Evolutionary conservation across 1,139 yeast species (phyloP).

Genomic region (Scheffersomyces titani): DNA sequence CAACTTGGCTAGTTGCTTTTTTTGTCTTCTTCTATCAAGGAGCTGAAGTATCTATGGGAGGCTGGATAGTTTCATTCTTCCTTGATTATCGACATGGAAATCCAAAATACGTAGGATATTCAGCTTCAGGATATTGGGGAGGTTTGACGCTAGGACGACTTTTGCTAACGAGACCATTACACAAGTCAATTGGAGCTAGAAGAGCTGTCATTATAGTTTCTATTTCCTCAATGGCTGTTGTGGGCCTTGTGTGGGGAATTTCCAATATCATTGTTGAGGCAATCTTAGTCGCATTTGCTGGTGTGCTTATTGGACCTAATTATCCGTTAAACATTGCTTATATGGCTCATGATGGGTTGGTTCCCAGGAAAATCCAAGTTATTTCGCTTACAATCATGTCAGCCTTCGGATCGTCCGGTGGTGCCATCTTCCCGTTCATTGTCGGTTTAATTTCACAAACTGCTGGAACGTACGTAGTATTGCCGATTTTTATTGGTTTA

Average conservation of each 20-base stretch:
- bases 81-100: constrained; percentile 53
- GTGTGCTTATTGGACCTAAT: constrained; percentile 51
- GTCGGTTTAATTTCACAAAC: constrained; percentile 51
- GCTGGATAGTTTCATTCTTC: constrained; percentile 67
- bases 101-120: constrained; percentile 51
- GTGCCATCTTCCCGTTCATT: constrained; percentile 56
- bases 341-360: constrained; percentile 31
- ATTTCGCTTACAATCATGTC: constrained; percentile 52
- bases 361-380: constrained; percentile 54
- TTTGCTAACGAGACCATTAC: constrained; percentile 39
- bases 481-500: constrained; percentile 48
- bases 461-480: constrained; percentile 51
- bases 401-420: constrained; percentile 60
- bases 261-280: constrained; percentile 42
- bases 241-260: constrained; percentile 44
- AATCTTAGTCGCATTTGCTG: constrained; percentile 45
- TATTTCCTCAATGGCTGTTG: constrained; percentile 30
- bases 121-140: constrained; percentile 69
- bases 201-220: constrained; percentile 40
- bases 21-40: constrained; percentile 64
- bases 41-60: constrained; percentile 63
- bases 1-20: constrained; percentile 54
- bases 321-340: constrained; percentile 52
- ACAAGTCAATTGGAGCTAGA: constrained; percentile 43
- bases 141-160: constrained; percentile 64